phyloP scores from a whole-genome alignment of 495 filamentous ascomycete genomes.

The Neurospora discreta region DNA sequence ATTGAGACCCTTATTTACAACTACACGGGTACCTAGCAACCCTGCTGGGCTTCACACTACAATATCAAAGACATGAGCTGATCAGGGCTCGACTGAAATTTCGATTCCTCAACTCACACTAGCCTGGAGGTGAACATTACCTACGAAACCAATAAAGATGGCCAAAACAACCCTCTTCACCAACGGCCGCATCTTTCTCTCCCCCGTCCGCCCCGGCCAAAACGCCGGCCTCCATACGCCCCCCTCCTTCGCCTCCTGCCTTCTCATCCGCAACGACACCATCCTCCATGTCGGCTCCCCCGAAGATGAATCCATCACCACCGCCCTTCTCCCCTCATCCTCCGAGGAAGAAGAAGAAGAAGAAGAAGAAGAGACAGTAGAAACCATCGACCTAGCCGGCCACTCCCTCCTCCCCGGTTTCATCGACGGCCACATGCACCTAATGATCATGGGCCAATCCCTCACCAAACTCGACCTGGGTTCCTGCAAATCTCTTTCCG shows the following conservation, averaged over 20 bases:
- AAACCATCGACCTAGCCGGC: conserved; percentile 31
- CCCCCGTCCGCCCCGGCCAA: conserved; percentile 15
- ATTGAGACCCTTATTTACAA: not conserved
- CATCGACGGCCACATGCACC: conserved; percentile 54
- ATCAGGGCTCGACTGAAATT: too few relatives aligned
- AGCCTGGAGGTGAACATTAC: too few relatives aligned
- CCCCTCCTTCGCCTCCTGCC: conserved; percentile 26
- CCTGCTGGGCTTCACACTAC: not conserved
- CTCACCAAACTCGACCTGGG: conserved; percentile 46
- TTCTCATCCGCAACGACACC: conserved; percentile 24
- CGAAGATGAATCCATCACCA: conserved; percentile 21
- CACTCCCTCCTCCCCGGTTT: conserved; percentile 49
- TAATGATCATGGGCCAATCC: conserved; percentile 48
- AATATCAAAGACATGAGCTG: too few relatives aligned
- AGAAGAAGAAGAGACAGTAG: conserved; percentile 8
- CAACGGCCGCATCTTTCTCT: conserved; percentile 20
- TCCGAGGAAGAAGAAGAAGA: not conserved
- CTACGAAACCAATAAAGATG: not conserved
- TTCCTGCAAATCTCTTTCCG: conserved; percentile 38
- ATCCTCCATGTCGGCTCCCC: conserved; percentile 34
- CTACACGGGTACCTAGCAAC: not conserved
- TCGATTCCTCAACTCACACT: too few relatives aligned
- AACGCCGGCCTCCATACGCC: conserved; percentile 15
- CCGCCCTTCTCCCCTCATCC: conserved; percentile 12
- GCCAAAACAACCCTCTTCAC: conserved; percentile 20